Conservation (phyloP, 2,329 filamentous ascomycete species). For the Penicillium frequentans region DNA sequence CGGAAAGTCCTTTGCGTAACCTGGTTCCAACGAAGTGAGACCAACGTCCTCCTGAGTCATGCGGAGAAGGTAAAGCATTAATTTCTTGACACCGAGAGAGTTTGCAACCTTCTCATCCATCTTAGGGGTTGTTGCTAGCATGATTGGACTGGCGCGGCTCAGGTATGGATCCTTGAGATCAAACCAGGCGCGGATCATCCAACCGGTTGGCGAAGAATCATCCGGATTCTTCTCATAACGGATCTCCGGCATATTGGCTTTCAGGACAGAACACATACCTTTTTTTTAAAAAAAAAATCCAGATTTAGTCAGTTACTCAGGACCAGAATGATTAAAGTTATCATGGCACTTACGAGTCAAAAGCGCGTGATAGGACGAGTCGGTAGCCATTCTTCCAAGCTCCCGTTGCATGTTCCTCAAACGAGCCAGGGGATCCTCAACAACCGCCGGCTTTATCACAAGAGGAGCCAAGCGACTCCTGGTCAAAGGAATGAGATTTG, state of each 20-base stretch:
- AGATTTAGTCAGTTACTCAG: not conserved
- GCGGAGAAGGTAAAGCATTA: slow-evolving; percentile 28
- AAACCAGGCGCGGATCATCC: slow-evolving; percentile 4
- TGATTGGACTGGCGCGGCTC: slow-evolving; percentile 28
- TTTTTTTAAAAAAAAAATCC: not conserved
- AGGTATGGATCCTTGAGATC: slow-evolving; percentile 8
- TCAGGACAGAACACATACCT: slow-evolving; percentile 12
- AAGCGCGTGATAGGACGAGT: slow-evolving; percentile 6
- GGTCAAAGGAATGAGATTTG: not conserved
- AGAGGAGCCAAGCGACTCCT: not conserved
- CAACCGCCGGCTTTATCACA: not conserved
- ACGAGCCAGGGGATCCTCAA: slow-evolving; percentile 10
- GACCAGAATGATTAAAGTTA: not conserved
- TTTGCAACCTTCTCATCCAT: slow-evolving; percentile 9
- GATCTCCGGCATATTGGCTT: slow-evolving; percentile 1
- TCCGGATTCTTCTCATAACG: not conserved
- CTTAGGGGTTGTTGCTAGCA: slow-evolving; percentile 10
- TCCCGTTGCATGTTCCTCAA: slow-evolving; percentile 12
- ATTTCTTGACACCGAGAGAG: slow-evolving; percentile 26
- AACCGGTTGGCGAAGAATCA: not conserved
- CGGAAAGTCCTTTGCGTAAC: not conserved
- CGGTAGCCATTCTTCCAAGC: slow-evolving; percentile 8
- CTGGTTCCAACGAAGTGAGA: not conserved
- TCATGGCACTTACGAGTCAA: slow-evolving; percentile 7
- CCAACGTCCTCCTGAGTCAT: slow-evolving; percentile 30